A percentile compares a stretch with the other conserved stretches of the same genome.
Evolutionary conservation across 495 filamentous ascomycete genomes (phyloP).

Genomic region (Lasiosphaeria miniovina): DNA sequence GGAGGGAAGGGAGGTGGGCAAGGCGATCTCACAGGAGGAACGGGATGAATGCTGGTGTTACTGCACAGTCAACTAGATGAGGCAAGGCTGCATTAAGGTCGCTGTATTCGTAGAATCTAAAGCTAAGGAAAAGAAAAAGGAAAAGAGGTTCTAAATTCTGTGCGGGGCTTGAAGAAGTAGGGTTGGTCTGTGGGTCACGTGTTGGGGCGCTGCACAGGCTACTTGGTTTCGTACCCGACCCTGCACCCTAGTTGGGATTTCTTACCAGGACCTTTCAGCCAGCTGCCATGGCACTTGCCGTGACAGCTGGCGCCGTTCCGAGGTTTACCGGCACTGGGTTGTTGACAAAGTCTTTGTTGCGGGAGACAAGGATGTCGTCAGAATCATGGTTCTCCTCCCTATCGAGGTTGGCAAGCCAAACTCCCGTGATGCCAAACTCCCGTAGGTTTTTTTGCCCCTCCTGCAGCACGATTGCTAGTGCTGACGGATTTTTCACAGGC

Average conservation of each 20-base stretch:
- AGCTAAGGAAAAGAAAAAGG: too few relatives aligned
- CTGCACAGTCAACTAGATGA: too few relatives aligned
- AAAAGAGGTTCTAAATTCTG: too few relatives aligned
- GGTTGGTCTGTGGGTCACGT: too few relatives aligned
- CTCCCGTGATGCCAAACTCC: constrained; percentile 5
- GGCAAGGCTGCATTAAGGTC: too few relatives aligned
- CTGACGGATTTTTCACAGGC: constrained; percentile 1
- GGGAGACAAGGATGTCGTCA: background rate
- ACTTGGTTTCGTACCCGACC: too few relatives aligned
- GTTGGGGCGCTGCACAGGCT: background rate
- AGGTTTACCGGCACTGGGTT: constrained; percentile 8
- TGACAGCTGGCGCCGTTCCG: constrained; percentile 4
- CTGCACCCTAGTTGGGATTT: too few relatives aligned
- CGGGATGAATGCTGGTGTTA: constrained; percentile 6
- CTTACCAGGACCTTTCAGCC: too few relatives aligned
- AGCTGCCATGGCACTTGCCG: too few relatives aligned
- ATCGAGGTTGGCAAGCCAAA: constrained; percentile 4
- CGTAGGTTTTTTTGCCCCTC: background rate
- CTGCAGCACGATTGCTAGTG: background rate
- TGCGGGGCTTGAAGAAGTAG: too few relatives aligned
- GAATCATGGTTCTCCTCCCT: constrained; percentile 8
- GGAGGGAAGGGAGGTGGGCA: background rate
- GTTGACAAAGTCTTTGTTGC: constrained; percentile 5
- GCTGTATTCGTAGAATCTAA: too few relatives aligned
- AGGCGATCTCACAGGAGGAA: background rate